These are phyloP conservation scores for Prunus salicina DNA, from an alignment of 306 rosid genomes.

Conservation along the genomic window DNA sequence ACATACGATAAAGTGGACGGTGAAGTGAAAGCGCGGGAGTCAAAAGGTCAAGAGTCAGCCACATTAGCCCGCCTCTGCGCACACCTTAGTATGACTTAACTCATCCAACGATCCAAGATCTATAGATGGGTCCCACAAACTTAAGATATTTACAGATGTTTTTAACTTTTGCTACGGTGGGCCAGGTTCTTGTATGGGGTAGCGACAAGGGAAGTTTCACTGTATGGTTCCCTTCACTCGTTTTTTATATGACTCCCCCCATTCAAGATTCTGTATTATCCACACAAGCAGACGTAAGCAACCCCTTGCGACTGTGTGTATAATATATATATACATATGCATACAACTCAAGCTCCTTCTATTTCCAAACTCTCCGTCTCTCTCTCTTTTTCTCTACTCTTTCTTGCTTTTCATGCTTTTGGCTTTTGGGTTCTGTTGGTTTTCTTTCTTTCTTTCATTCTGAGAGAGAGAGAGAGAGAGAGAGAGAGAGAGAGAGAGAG, in stretches of 20 bases:
- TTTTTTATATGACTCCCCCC: no score
- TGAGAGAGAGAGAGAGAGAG: not conserved
- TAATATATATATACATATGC: not conserved
- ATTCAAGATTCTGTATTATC: no score
- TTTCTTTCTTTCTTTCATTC: not conserved
- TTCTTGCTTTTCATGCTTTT: not conserved
- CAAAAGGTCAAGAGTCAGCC: not conserved
- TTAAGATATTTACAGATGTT: not conserved
- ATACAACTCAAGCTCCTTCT: not conserved
- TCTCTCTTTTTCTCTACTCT: not conserved
- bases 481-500: not conserved
- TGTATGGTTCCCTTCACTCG: conserved; percentile 1
- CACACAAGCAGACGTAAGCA: no score
- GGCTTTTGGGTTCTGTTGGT: not conserved
- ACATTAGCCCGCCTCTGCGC: not conserved
- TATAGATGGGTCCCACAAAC: not conserved
- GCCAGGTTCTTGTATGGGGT: not conserved
- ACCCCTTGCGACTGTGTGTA: no score
- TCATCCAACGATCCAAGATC: not conserved
- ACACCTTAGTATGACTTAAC: not conserved
- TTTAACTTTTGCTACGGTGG: no score
- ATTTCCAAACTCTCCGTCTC: not conserved
- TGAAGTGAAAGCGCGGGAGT: not conserved
- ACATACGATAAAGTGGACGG: not conserved
- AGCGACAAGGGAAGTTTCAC: not conserved